Conservation (phyloP, 495 filamentous ascomycete species). For the Pyrenula aspistea region DNA sequence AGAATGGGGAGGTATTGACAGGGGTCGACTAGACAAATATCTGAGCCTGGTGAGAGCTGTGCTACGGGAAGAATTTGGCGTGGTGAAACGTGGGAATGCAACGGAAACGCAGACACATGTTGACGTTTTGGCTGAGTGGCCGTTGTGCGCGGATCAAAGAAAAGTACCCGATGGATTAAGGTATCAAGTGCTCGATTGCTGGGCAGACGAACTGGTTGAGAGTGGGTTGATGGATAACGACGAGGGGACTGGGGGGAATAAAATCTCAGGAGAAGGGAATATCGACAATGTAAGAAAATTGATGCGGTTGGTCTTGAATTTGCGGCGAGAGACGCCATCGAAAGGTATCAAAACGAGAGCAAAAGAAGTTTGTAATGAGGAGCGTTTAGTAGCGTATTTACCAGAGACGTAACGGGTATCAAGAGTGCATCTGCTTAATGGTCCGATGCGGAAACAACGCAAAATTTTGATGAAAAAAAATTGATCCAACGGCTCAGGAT, state of each 20-base stretch:
- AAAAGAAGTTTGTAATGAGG: constrained; percentile 62
- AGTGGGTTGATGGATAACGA: constrained; percentile 43
- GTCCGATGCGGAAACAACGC: too few relatives aligned
- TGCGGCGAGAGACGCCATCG: constrained; percentile 43
- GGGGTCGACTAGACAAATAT: constrained; percentile 86
- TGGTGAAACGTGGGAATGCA: constrained; percentile 17
- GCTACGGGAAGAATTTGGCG: constrained; percentile 51
- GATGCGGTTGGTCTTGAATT: constrained; percentile 45
- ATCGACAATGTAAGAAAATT: constrained; percentile 28
- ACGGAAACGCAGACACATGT: constrained; percentile 13
- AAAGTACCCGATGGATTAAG: constrained; percentile 68
- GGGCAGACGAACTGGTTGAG: constrained; percentile 67
- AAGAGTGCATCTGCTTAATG: too few relatives aligned
- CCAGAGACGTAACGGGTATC: not conserved
- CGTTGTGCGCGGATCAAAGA: constrained; percentile 28
- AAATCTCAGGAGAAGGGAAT: constrained; percentile 15
- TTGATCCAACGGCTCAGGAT: not conserved
- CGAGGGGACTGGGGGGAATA: not conserved
- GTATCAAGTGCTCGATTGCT: constrained; percentile 84
- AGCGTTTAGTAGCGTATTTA: constrained; percentile 39
- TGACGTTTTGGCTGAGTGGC: constrained; percentile 26
- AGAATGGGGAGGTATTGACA: constrained; percentile 76
- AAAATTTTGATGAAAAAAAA: too few relatives aligned
- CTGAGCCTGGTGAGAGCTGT: constrained; percentile 71
- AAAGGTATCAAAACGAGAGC: constrained; percentile 64